A percentile compares a stretch with the other conserved stretches of the same genome.
Evolutionary conservation across 768 basidiomycete species (phyloP).

Genomic region (Boletales sp.): DNA sequence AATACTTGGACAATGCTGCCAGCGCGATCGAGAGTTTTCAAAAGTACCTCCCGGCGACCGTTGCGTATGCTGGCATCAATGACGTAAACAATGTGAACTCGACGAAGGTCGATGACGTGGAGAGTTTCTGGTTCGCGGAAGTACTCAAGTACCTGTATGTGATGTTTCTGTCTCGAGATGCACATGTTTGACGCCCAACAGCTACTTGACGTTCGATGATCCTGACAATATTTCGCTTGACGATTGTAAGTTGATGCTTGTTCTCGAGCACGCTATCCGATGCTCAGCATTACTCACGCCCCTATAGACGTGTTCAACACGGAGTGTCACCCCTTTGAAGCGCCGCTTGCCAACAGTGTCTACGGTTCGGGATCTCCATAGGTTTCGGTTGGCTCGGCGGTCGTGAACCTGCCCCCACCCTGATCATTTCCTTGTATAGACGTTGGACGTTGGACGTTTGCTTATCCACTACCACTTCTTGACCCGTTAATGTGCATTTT

Average conservation of each 20-base stretch:
- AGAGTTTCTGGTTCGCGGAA: constrained; percentile 72
- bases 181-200: background rate
- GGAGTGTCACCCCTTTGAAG: constrained; percentile 65
- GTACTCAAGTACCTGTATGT: constrained; percentile 68
- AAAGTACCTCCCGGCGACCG: constrained; percentile 42
- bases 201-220: constrained; percentile 62
- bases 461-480: no score
- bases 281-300: background rate
- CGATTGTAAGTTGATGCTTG: constrained; percentile 38
- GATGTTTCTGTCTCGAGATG: background rate
- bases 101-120: constrained; percentile 53
- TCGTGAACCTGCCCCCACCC: no score
- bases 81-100: constrained; percentile 48
- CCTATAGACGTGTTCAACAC: constrained; percentile 72
- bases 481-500: no score
- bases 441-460: no score
- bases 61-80: constrained; percentile 53
- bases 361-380: no score
- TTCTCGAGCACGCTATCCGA: background rate
- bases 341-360: constrained; percentile 39
- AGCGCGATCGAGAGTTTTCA: constrained; percentile 57
- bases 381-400: no score
- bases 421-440: no score
- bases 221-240: constrained; percentile 61
- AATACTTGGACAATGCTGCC: constrained; percentile 63